Base-by-base conservation (phyloP, 2,329 filamentous ascomycete genomes). In the Cryphonectria nitschkei region DNA sequence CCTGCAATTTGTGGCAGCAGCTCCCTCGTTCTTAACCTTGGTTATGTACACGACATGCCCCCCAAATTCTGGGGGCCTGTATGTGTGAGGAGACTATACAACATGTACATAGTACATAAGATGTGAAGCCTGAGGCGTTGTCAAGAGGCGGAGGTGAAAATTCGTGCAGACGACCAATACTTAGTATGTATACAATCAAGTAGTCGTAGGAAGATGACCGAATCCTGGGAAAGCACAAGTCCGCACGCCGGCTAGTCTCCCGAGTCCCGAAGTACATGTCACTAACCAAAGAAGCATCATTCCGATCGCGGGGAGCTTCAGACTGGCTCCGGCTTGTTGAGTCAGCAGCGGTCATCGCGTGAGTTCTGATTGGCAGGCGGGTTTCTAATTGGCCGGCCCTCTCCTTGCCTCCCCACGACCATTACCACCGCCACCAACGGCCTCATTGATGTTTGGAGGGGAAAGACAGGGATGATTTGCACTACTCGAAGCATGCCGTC, bases 301-400 rank as follows among this genome's bases (percentile, higher is more conserved):
- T 61, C 58, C 58, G 58, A 61, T 61, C 58, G 58, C 58, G 54
- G 54, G n/a, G 50, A 43, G 50, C 54, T 13, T 16, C 32, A 16
- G 29, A 32, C 54, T 14, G 34, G 58, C 58, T 61, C 34, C 19
- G 58, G 54, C 19, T 19, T 61, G 26, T 19, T 61, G 22, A n/a
- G 46, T 11, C 46, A n/a, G 46, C 19, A 50, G 22, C 22, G 8
- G 34, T 39, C 34, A 39, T 61, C 58, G 22, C 58, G 6, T 13
- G 54, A 29, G 29, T 16, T 34, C 54, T 58, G 54, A 58, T 58
- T 58, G 52, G 56, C 32, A 46, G 19, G 29, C 56, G 32, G 56
- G 14, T 32, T 61, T 37, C 7, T 29, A 26, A 29, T 56, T 14
- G 14, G 26, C 13, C 54, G 5, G 14, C 29, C 13, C 54, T 29